Base-by-base conservation (phyloP, 768 basidiomycete species). In the Russula compacta region DNA sequence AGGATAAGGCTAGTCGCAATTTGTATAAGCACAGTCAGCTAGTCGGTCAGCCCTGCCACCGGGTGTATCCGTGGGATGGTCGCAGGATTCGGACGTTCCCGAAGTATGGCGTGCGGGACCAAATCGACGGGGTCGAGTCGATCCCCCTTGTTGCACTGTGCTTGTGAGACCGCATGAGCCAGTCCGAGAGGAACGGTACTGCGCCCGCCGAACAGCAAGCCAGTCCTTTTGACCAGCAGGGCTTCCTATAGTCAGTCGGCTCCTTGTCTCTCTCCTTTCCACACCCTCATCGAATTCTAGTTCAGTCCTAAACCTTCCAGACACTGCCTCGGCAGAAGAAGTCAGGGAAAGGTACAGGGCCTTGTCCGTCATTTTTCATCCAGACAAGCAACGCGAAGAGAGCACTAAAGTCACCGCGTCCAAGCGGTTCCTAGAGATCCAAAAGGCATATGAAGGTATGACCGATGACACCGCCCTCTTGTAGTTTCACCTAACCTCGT, bases 381-480 rank as follows among this genome's bases (percentile, higher is more conserved):
- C 92, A 0, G 92, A 95, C 78, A 87, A 86, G 69, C 88, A 92
- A 61, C 79, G 76, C 21, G 81, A 83, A 68, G 79, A 81, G 55
- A 70, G 71, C 17, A 72, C 77, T 61, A 83, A 81, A 68, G 77
- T 74, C 52, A 77, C 81, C 1, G 89, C 92, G 0, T 80, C 83
- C 29, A 76, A 78, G 36, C 81, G 80, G 53, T 92, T 93, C 64
- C 77, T 86, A 17, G 83, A 86, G 70, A 79, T 94, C 21, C 89
- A 92, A 65, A 86, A 85, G 65, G 90, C 92, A 12, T 92, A 92
- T 70, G 84, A 92, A 80, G 81, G 87, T 85, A 67, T 55, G 76
- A 53, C 29, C 15, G 15, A 59, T 4, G 7, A 10, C 32, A 19
- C 32, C 17, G 36, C 21, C 7, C 24, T 44, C 24, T 21, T 15